Base-by-base conservation (phyloP, 2,329 filamentous ascomycete genomes). In the Bipolaris oryzae region DNA sequence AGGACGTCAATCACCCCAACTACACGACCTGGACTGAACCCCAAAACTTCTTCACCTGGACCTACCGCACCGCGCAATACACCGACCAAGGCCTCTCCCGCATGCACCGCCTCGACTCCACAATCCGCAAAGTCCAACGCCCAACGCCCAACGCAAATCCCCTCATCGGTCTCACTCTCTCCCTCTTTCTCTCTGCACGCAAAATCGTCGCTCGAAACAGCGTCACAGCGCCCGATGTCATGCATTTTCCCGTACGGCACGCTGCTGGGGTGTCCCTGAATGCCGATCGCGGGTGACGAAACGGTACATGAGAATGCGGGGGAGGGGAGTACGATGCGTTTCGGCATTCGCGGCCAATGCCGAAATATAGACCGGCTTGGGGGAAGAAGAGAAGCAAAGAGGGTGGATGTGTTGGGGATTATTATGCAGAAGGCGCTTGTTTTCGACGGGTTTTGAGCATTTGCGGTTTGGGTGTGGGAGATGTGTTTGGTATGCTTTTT, bases 171-270 rank as follows among this genome's bases (percentile, higher is more conserved):
- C 71, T 78, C n/a, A 79, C 78, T 0, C 73, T 84, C 6, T 69
- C 80, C 13, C 71, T 78, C n/a, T 79, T 77, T 0, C 73, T 84
- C 6, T 69, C 80, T 13, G 77, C 80, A 57, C 77, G 82, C 10
- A 80, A 81, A 58, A 81, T 85, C 0, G 63, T 72, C n/a, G 82
- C 83, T 46, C 86, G 85, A 60, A 83, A 98, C 43, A 87, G 88
- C 33, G 96, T 98, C 73, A 87, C 91, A 15, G 86, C 92, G 33
- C 95, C 94, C 6, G 94, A 98, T 79, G 65, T 64, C 25, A 18
- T 60, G 3, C 53, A 63, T 49, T n/a, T 66, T 3, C 42, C 56
- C 13, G n/a, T 57, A 61, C 41, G 64, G 70, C 10, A 60, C 66
- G 7, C 25, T 61, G 2, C 23, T 71, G 7, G 56, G 62, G 9